phyloP scores from a whole-genome alignment of 345 rosid genomes.

The Punica granatum region DNA sequence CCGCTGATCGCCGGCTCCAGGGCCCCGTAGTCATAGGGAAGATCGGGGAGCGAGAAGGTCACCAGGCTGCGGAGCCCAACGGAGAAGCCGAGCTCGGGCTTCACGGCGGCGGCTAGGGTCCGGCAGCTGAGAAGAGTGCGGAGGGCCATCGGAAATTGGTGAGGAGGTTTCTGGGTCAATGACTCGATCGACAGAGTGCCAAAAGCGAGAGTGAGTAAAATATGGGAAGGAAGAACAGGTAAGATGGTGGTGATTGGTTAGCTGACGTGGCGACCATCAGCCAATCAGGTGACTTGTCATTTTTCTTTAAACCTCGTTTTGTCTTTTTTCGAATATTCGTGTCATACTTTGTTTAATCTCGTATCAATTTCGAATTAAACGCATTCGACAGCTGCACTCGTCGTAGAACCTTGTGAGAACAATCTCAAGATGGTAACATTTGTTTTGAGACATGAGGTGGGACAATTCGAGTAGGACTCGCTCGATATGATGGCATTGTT shows the following conservation, averaged over 20 bases:
- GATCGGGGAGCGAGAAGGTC: conserved; percentile 85
- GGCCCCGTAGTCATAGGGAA: conserved; percentile 75
- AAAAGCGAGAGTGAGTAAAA: no score
- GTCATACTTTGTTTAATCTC: no score
- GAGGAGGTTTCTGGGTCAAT: neutral
- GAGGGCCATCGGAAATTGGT: conserved; percentile 46
- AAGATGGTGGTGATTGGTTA: neutral
- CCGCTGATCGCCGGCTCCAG: conserved; percentile 91
- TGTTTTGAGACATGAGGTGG: no score
- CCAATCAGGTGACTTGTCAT: neutral
- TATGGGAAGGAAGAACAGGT: neutral
- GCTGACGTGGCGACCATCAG: neutral
- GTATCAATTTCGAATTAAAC: no score
- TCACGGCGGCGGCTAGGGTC: conserved; percentile 21
- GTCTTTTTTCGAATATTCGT: no score
- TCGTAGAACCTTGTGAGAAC: no score
- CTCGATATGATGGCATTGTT: no score
- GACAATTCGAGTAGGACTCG: no score
- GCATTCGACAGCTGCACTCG: no score
- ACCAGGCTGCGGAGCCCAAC: conserved; percentile 29
- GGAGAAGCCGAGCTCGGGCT: conserved; percentile 2
- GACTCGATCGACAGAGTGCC: neutral
- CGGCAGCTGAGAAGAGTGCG: conserved; percentile 33
- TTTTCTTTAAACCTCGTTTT: no score
- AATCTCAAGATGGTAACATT: no score